Conservation (phyloP, 2,329 filamentous ascomycete species). For the Ophiosphaerella herpotricha region DNA sequence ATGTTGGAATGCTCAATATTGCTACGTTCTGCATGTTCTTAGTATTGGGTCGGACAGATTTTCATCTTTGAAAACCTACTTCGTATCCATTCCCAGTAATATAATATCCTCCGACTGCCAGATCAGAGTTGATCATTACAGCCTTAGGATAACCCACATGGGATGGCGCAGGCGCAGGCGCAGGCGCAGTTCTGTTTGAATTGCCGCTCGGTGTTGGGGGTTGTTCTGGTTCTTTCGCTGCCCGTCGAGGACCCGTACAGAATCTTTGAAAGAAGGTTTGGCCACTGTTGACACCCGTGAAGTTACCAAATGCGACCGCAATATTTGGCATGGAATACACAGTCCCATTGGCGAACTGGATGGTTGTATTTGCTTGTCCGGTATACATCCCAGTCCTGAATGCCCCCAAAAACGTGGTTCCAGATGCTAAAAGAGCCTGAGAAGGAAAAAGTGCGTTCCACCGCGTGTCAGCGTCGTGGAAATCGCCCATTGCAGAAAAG, state of each 20-base stretch:
- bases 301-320: slow-evolving; percentile 37
- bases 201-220: slow-evolving; percentile 12
- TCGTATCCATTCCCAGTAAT: slow-evolving; percentile 46
- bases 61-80: slow-evolving; percentile 31
- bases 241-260: slow-evolving; percentile 33
- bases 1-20: slow-evolving; percentile 52
- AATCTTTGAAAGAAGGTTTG: slow-evolving; percentile 49
- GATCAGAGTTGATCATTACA: slow-evolving; percentile 38
- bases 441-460: slow-evolving; percentile 49
- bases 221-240: slow-evolving; percentile 13
- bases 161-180: slow-evolving; percentile 33
- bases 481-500: slow-evolving; percentile 36
- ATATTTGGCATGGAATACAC: slow-evolving; percentile 34
- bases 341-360: slow-evolving; percentile 46
- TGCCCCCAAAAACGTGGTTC: slow-evolving; percentile 33
- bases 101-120: slow-evolving; percentile 53
- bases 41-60: slow-evolving; percentile 13
- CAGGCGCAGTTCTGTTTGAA: slow-evolving; percentile 13
- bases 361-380: slow-evolving; percentile 37
- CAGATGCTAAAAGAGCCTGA: slow-evolving; percentile 36
- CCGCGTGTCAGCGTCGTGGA: slow-evolving; percentile 48
- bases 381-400: slow-evolving; percentile 38
- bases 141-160: slow-evolving; percentile 47
- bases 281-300: slow-evolving; percentile 46
- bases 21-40: slow-evolving; percentile 49